Percentiles rank a stretch among this genome's conserved stretches.
Evolutionary conservation across 2,329 filamentous ascomycete species (phyloP).

Genomic region (Trichoderma guizhouense): DNA sequence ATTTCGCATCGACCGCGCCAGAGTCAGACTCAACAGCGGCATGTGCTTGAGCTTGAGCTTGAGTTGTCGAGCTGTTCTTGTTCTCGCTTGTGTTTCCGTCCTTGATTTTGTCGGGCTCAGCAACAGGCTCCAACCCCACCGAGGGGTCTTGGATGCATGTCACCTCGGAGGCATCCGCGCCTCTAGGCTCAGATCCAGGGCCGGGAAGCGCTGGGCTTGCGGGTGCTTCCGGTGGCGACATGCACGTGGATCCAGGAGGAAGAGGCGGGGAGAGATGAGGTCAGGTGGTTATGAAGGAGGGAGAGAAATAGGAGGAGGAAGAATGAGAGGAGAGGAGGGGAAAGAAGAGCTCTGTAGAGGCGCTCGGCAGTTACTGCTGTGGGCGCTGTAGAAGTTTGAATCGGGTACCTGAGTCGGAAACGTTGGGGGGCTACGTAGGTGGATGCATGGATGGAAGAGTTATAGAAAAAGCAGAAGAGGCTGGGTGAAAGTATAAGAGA

Average conservation of each 20-base stretch:
- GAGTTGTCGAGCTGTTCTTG: not conserved
- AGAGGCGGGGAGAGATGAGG: not conserved
- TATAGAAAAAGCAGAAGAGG: not conserved
- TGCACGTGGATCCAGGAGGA: constrained; percentile 26
- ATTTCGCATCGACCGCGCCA: not conserved
- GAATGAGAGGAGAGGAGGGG: not conserved
- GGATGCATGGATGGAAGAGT: not conserved
- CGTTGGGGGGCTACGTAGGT: not conserved
- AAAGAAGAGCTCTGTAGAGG: not conserved
- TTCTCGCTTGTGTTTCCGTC: not conserved
- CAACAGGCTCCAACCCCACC: constrained; percentile 12
- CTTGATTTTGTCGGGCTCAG: not conserved
- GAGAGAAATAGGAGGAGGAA: not conserved
- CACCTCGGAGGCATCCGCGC: constrained; percentile 27
- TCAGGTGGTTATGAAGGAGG: not conserved
- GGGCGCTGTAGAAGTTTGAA: not conserved
- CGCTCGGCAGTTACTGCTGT: not conserved
- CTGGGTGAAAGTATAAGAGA: not conserved
- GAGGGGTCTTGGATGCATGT: constrained; percentile 22
- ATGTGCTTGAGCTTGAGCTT: not conserved
- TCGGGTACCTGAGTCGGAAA: not conserved
- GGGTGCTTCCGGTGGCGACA: constrained; percentile 36
- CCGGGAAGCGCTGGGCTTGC: constrained; percentile 26
- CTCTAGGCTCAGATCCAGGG: constrained; percentile 25
- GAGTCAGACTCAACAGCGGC: not conserved